Conservation (phyloP, 768 basidiomycete species). For the Tricholoma hemisulphureum region DNA sequence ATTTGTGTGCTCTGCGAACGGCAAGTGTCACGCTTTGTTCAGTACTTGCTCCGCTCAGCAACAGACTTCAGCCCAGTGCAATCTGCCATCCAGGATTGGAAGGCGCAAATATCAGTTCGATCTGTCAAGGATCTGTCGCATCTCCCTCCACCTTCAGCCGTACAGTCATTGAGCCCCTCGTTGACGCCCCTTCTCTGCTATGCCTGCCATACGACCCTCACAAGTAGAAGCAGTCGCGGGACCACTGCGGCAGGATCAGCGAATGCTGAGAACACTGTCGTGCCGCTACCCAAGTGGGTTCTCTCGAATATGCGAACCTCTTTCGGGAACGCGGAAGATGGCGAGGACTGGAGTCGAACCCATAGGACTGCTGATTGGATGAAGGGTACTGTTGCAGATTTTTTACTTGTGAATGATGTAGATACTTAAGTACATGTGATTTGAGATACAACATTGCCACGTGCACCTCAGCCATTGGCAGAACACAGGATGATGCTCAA, state of each 20-base stretch:
- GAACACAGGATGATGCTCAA: slow-evolving; percentile 17
- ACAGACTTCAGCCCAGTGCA: slow-evolving; percentile 56
- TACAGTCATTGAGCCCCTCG: slow-evolving; percentile 12
- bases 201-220: slow-evolving; percentile 55
- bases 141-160: slow-evolving; percentile 16
- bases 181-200: slow-evolving; percentile 50
- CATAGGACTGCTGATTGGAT: slow-evolving; percentile 31
- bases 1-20: slow-evolving; percentile 66
- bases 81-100: slow-evolving; percentile 68
- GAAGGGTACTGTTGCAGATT: slow-evolving; percentile 39
- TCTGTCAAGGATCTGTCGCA: slow-evolving; percentile 37
- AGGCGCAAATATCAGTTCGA: slow-evolving; percentile 68
- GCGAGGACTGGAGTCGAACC: slow-evolving; percentile 31
- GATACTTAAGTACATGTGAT: not conserved
- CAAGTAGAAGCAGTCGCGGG: slow-evolving; percentile 49
- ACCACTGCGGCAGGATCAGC: slow-evolving; percentile 15
- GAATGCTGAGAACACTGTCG: slow-evolving; percentile 5
- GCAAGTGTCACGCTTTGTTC: slow-evolving; percentile 33
- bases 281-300: slow-evolving; percentile 38
- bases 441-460: not conserved
- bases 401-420: slow-evolving; percentile 32
- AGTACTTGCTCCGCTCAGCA: not conserved
- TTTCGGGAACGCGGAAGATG: not conserved
- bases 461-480: not conserved
- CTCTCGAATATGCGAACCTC: slow-evolving; percentile 14